A percentile compares a stretch with the other conserved stretches of the same genome.
These are phyloP conservation scores for Lactarius psammicola DNA, from an alignment of 768 basidiomycete species.

Conservation along the genomic window DNA sequence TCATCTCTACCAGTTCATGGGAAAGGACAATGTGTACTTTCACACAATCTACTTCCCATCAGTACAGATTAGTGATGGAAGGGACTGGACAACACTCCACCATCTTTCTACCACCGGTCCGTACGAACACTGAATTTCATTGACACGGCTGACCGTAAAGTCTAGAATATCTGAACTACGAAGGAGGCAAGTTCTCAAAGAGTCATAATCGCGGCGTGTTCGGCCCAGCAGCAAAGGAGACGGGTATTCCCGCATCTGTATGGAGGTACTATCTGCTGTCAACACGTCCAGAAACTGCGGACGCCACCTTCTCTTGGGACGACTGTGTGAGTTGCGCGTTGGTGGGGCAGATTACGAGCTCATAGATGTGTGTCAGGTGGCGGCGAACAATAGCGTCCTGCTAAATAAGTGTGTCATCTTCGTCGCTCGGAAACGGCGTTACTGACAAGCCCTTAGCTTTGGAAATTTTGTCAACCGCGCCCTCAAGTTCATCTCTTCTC, in stretches of 20 bases:
- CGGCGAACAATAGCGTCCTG: slow-evolving; percentile 89
- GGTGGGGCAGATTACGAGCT: not conserved
- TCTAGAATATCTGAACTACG: slow-evolving; percentile 94
- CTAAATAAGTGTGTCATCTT: slow-evolving; percentile 71
- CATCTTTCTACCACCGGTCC: slow-evolving; percentile 93
- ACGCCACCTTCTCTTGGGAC: slow-evolving; percentile 96
- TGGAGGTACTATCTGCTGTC: slow-evolving; percentile 97
- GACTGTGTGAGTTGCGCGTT: slow-evolving; percentile 67
- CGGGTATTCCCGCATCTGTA: slow-evolving; percentile 89
- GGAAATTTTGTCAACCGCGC: slow-evolving; percentile 97
- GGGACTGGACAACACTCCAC: slow-evolving; percentile 90
- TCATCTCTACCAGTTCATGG: slow-evolving; percentile 97
- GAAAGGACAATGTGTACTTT: slow-evolving; percentile 99
- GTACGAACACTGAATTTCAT: slow-evolving; percentile 27
- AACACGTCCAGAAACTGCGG: slow-evolving; percentile 88
- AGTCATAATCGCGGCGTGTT: slow-evolving; percentile 96
- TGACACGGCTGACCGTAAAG: not conserved
- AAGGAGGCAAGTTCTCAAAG: slow-evolving; percentile 98
- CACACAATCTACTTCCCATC: slow-evolving; percentile 95
- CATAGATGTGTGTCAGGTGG: slow-evolving; percentile 50
- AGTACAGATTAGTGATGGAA: slow-evolving; percentile 83
- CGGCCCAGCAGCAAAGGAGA: slow-evolving; percentile 90
- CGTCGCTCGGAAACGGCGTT: not conserved
- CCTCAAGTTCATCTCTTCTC: slow-evolving; percentile 88
- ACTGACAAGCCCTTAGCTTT: slow-evolving; percentile 50